Percentiles rank a stretch among this genome's conserved stretches.
Evolutionary conservation across 2,329 filamentous ascomycete genomes (phyloP).

Genomic region (Aspergillus clavatus): DNA sequence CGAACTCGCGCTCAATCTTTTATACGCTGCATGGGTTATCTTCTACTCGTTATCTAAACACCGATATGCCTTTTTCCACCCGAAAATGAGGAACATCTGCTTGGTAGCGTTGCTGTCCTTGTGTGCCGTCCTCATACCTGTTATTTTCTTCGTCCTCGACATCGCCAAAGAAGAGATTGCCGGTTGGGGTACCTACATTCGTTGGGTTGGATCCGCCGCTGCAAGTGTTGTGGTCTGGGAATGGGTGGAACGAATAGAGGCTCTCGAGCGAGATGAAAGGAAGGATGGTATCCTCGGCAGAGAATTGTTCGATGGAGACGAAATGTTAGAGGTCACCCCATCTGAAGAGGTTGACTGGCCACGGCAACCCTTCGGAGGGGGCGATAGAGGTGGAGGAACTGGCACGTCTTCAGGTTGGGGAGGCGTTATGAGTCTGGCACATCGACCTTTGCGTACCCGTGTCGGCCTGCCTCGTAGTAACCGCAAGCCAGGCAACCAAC

Average conservation of each 20-base stretch:
- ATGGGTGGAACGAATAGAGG: constrained; percentile 94
- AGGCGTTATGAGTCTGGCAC: constrained; percentile 32
- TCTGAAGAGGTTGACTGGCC: constrained; percentile 52
- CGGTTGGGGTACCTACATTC: constrained; percentile 90
- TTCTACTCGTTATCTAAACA: constrained; percentile 92
- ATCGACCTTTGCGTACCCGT: constrained; percentile 34
- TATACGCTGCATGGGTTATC: constrained; percentile 90
- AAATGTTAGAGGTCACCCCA: constrained; percentile 71
- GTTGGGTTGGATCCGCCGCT: constrained; percentile 92
- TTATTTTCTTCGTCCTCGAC: constrained; percentile 90
- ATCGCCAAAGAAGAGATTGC: constrained; percentile 80
- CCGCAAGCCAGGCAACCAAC: constrained; percentile 17
- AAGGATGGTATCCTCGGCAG: constrained; percentile 88
- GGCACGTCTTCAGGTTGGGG: constrained; percentile 37
- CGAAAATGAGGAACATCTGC: constrained; percentile 82
- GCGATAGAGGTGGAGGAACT: constrained; percentile 36
- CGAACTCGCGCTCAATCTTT: constrained; percentile 74
- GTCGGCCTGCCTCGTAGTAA: constrained; percentile 25
- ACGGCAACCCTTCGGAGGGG: constrained; percentile 31
- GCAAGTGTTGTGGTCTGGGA: constrained; percentile 98
- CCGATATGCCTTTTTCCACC: constrained; percentile 84
- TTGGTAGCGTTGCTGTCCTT: constrained; percentile 75
- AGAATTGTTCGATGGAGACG: constrained; percentile 90
- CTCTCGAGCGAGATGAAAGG: constrained; percentile 84
- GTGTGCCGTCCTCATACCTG: constrained; percentile 76